Conservation (phyloP, 768 basidiomycete species). For the Auricularia sp. region DNA sequence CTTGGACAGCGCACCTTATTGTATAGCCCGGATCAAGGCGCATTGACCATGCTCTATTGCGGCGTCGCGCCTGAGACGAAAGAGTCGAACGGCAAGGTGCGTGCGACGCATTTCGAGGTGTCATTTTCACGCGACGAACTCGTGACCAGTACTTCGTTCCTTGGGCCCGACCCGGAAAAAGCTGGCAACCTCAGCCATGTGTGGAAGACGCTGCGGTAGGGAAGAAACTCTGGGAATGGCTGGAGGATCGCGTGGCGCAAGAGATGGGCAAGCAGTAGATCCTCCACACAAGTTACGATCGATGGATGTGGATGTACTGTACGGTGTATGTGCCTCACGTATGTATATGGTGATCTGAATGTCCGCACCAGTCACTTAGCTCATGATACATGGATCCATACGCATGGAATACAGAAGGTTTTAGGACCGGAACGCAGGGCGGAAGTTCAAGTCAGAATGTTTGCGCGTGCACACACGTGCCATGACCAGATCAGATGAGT, state of each 20-base stretch:
- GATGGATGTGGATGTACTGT: too few relatives aligned
- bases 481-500: too few relatives aligned
- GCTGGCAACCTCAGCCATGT: slow-evolving; percentile 14
- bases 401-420: too few relatives aligned
- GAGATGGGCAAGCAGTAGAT: too few relatives aligned
- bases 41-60: slow-evolving; percentile 35
- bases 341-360: too few relatives aligned
- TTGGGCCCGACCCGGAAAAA: slow-evolving; percentile 34
- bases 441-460: too few relatives aligned
- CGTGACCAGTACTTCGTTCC: slow-evolving; percentile 35
- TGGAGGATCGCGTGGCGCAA: slow-evolving; percentile 16
- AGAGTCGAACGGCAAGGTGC: slow-evolving; percentile 33
- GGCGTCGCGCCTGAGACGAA: slow-evolving; percentile 31
- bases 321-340: too few relatives aligned
- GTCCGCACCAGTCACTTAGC: too few relatives aligned
- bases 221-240: slow-evolving; percentile 35
- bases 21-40: slow-evolving; percentile 26
- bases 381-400: too few relatives aligned
- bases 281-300: too few relatives aligned
- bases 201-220: slow-evolving; percentile 27
- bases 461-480: too few relatives aligned
- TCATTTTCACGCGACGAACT: neutral
- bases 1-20: slow-evolving; percentile 16
- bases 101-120: slow-evolving; percentile 9
- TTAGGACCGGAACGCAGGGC: too few relatives aligned